phyloP scores from a whole-genome alignment of 2,329 filamentous ascomycete species.

The Clarireedia hainanense region DNA sequence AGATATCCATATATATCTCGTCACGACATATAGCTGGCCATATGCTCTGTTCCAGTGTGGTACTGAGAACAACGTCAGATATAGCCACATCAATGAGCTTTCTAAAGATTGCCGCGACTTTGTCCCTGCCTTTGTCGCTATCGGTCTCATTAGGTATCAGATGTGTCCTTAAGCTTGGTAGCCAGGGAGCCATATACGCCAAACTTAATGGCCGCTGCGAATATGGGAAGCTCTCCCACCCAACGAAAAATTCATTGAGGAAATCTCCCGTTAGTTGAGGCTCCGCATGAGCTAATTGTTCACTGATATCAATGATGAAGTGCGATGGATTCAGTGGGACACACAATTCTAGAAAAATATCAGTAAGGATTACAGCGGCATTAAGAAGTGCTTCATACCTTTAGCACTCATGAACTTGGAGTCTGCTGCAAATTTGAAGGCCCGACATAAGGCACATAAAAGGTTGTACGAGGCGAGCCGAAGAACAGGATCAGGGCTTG shows the following conservation, averaged over 20 bases:
- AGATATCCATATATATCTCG: constrained; percentile 57
- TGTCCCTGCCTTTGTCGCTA: constrained; percentile 58
- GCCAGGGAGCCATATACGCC: constrained; percentile 64
- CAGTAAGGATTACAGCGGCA: no score
- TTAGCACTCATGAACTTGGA: constrained; percentile 54
- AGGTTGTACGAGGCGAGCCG: constrained; percentile 61
- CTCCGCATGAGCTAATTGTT: constrained; percentile 53
- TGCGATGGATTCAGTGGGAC: constrained; percentile 55
- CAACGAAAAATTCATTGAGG: constrained; percentile 64
- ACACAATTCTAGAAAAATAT: constrained; percentile 43
- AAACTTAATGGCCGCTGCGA: constrained; percentile 60
- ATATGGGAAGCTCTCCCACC: constrained; percentile 62
- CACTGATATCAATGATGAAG: constrained; percentile 60
- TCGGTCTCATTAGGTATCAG: constrained; percentile 52
- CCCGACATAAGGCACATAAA: constrained; percentile 56
- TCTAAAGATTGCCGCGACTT: constrained; percentile 53
- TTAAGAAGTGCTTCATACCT: constrained; percentile 34
- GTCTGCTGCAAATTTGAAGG: constrained; percentile 58
- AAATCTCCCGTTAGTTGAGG: constrained; percentile 63
- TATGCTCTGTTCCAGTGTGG: constrained; percentile 55
- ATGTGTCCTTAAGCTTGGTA: constrained; percentile 51
- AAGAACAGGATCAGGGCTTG: constrained; percentile 51
- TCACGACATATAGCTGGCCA: constrained; percentile 59
- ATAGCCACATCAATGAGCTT: constrained; percentile 60
- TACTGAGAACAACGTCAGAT: constrained; percentile 49